Evolutionary conservation across 495 filamentous ascomycete species (phyloP).

Genomic region (Pseudevernia furfuracea): DNA sequence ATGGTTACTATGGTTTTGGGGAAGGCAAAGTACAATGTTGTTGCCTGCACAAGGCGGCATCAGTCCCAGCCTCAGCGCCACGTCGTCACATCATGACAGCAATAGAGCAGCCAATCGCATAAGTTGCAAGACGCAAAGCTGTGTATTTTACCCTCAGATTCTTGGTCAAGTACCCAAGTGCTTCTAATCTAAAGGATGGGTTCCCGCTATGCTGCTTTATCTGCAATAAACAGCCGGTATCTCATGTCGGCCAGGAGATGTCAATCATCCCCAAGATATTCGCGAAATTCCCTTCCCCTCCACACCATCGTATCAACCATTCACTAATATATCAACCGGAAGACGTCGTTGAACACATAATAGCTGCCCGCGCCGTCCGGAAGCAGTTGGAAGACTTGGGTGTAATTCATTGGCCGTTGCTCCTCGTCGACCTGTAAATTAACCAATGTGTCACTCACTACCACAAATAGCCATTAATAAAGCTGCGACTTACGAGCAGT

Average conservation of each 20-base stretch:
- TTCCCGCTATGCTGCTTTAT: constrained; percentile 9
- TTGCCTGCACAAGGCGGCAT: constrained; percentile 1
- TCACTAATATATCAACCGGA: constrained; percentile 62
- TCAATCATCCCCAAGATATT: background rate
- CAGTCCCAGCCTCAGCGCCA: constrained; percentile 2
- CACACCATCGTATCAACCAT: background rate
- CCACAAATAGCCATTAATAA: background rate
- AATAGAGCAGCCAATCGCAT: background rate
- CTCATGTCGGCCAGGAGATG: background rate
- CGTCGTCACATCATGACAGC: constrained; percentile 1
- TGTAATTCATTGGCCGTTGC: constrained; percentile 72
- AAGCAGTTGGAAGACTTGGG: constrained; percentile 74
- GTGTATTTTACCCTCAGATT: background rate
- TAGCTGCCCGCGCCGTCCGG: constrained; percentile 62
- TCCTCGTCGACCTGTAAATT: constrained; percentile 67
- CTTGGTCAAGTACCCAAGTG: constrained; percentile 9
- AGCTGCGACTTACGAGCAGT: constrained; percentile 55
- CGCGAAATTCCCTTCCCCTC: background rate
- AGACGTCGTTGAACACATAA: constrained; percentile 88
- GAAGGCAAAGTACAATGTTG: background rate
- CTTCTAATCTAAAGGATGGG: constrained; percentile 2
- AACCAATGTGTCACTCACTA: background rate
- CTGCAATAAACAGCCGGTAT: background rate
- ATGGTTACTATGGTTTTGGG: background rate
- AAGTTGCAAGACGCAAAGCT: background rate